phyloP scores from a whole-genome alignment of 2,329 filamentous ascomycete species.

The Aspergillus neotritici region DNA sequence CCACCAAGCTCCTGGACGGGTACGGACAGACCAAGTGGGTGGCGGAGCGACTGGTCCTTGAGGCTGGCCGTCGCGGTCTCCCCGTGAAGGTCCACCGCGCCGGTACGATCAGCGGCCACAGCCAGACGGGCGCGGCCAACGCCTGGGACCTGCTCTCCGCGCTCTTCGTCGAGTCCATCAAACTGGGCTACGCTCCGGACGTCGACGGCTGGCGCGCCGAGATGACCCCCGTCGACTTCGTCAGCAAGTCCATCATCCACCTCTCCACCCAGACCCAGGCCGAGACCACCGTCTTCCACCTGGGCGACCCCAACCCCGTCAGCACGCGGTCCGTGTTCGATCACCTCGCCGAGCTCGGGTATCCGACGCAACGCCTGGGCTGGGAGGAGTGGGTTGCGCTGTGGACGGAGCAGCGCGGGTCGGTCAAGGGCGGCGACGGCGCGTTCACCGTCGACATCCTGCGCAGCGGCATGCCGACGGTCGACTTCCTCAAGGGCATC shows the following conservation, averaged over 20 bases:
- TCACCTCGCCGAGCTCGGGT: slow-evolving; percentile 61
- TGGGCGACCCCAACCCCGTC: slow-evolving; percentile 67
- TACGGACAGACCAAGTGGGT: slow-evolving; percentile 81
- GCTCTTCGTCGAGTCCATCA: slow-evolving; percentile 69
- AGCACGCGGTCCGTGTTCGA: slow-evolving; percentile 62
- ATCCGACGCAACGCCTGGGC: slow-evolving; percentile 58
- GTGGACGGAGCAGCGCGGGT: slow-evolving; percentile 66
- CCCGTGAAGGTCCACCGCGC: slow-evolving; percentile 67
- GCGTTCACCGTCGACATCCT: slow-evolving; percentile 74
- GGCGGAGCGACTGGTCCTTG: slow-evolving; percentile 66
- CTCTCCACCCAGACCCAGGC: slow-evolving; percentile 59
- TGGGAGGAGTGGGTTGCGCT: slow-evolving; percentile 71
- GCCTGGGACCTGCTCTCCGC: slow-evolving; percentile 72
- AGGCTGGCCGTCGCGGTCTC: slow-evolving; percentile 62
- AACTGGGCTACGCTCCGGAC: slow-evolving; percentile 63
- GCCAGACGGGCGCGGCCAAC: slow-evolving; percentile 67
- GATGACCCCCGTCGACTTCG: slow-evolving; percentile 80
- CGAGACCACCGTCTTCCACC: slow-evolving; percentile 63
- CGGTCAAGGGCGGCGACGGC: slow-evolving; percentile 60
- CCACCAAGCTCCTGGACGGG: slow-evolving; percentile 62
- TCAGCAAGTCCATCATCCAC: slow-evolving; percentile 66
- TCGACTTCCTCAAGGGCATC: slow-evolving; percentile 64
- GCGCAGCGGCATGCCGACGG: slow-evolving; percentile 71
- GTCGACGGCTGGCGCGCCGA: slow-evolving; percentile 71
- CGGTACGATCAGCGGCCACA: slow-evolving; percentile 75